These are phyloP conservation scores for Naganishia antarctica DNA, from an alignment of 768 basidiomycete species.

Conservation along the genomic window DNA sequence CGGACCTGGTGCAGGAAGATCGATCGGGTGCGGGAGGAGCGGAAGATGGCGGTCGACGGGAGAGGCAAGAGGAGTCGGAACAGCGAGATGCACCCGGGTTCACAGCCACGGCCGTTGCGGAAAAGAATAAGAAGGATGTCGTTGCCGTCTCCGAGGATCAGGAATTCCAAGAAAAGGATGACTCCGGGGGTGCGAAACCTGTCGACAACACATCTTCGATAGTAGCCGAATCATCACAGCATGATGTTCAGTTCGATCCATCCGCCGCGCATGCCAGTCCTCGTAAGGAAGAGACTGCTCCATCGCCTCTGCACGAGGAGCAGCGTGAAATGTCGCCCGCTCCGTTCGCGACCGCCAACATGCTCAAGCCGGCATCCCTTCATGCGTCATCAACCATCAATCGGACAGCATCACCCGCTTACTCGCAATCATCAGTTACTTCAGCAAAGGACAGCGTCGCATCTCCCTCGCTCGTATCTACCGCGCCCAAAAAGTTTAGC, in stretches of 20 bases:
- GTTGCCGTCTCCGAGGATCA: not conserved
- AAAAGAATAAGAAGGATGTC: not conserved
- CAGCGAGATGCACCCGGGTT: not conserved
- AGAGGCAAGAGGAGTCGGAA: not conserved
- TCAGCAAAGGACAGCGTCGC: constrained; percentile 21
- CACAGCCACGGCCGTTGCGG: not conserved
- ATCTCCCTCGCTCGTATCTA: constrained; percentile 39
- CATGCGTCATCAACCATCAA: constrained; percentile 2
- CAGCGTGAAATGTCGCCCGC: not conserved
- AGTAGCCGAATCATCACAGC: not conserved
- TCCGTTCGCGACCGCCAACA: not conserved
- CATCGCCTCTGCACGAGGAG: not conserved
- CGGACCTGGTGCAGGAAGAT: not conserved
- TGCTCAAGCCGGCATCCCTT: not conserved
- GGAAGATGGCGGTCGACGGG: not conserved
- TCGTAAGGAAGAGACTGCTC: not conserved
- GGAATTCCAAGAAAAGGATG: not conserved
- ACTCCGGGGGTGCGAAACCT: not conserved
- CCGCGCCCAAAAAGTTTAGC: constrained; percentile 70
- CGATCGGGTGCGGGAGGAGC: not conserved
- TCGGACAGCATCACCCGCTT: constrained; percentile 16
- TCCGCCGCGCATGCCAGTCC: not conserved
- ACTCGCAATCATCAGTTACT: constrained; percentile 15
- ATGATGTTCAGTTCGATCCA: not conserved
- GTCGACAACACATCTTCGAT: not conserved